Conservation (phyloP, 2,329 filamentous ascomycete species). For the Fusarium multiceps region DNA sequence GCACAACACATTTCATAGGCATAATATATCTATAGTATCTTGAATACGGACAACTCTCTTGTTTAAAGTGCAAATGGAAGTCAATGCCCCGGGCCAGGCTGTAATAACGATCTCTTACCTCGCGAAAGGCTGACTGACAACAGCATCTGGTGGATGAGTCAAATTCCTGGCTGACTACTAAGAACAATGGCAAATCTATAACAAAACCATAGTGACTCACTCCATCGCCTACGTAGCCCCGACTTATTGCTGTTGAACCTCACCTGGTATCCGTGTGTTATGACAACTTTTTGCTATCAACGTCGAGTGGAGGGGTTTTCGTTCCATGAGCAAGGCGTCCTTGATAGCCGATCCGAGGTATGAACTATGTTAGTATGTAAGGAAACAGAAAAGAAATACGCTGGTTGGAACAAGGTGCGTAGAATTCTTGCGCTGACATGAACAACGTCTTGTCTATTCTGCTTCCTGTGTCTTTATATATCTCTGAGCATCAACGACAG, state of each 20-base stretch:
- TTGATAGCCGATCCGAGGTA: background rate
- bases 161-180: background rate
- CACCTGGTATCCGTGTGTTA: background rate
- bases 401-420: background rate
- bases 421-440: slow-evolving; percentile 7
- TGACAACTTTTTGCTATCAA: background rate
- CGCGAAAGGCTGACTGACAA: background rate
- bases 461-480: slow-evolving; percentile 3
- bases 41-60: background rate
- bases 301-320: background rate
- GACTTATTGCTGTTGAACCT: background rate
- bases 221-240: background rate
- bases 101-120: background rate
- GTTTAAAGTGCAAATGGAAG: background rate
- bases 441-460: slow-evolving; percentile 29
- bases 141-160: background rate
- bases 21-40: background rate
- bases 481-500: slow-evolving; percentile 9
- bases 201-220: no score
- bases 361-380: background rate
- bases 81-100: background rate
- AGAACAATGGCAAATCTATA: background rate
- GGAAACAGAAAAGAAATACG: background rate
- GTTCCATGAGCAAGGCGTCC: background rate
- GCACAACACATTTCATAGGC: slow-evolving; percentile 1